Evolutionary conservation across 768 basidiomycete genomes (phyloP).

Genomic region (Podaxis carcinomalis): DNA sequence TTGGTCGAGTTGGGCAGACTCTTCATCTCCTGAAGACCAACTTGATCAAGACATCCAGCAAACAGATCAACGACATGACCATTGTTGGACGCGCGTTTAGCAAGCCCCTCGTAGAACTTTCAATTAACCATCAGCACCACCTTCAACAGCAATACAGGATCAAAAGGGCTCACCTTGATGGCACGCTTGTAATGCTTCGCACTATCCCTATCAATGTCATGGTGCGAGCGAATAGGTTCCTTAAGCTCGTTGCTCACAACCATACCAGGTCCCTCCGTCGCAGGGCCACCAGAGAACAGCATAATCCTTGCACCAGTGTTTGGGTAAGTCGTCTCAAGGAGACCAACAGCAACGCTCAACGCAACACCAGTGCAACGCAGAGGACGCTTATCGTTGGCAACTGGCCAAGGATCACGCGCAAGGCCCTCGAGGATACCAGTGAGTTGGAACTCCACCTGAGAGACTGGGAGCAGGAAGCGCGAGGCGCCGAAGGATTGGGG

Average conservation of each 20-base stretch:
- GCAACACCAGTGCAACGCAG: constrained; percentile 95
- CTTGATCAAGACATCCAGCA: constrained; percentile 96
- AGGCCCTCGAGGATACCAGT: constrained; percentile 89
- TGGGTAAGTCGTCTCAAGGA: constrained; percentile 92
- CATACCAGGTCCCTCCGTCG: constrained; percentile 95
- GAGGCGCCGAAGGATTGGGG: constrained; percentile 80
- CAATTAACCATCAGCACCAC: constrained; percentile 10
- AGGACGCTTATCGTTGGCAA: constrained; percentile 90
- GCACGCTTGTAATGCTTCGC: constrained; percentile 98
- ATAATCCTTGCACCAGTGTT: constrained; percentile 96
- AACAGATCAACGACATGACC: constrained; percentile 95
- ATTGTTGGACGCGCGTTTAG: constrained; percentile 89
- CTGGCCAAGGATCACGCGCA: constrained; percentile 93
- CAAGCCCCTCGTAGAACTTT: constrained; percentile 93
- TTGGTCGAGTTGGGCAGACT: constrained; percentile 93
- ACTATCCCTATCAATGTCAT: constrained; percentile 95
- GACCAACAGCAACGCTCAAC: constrained; percentile 85
- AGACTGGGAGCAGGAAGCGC: constrained; percentile 87
- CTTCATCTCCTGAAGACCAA: constrained; percentile 97
- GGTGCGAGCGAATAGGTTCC: constrained; percentile 97
- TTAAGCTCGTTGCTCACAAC: constrained; percentile 94
- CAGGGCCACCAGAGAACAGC: constrained; percentile 93
- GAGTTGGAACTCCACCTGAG: constrained; percentile 93
- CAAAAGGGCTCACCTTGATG: constrained; percentile 62
- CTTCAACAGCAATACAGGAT: background rate